A percentile compares a stretch with the other conserved stretches of the same genome.
phyloP scores from a whole-genome alignment of 352 stramenopile species.

The Globisporangium paddicum region DNA sequence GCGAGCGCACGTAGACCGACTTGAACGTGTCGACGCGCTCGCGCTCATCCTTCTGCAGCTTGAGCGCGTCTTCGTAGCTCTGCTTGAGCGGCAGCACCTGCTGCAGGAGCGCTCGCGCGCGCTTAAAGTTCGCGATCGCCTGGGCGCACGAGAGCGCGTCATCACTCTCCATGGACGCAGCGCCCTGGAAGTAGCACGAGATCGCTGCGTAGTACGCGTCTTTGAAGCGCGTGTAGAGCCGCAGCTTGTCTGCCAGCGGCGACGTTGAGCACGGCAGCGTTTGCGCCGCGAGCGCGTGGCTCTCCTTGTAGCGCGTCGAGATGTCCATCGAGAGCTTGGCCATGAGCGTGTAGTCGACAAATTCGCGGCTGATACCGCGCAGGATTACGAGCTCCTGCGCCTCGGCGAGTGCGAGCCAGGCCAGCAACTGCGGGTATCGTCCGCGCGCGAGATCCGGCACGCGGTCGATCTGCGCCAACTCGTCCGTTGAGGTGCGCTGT shows the following conservation, averaged over 20 bases:
- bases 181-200: constrained; percentile 60
- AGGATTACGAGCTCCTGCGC: constrained; percentile 66
- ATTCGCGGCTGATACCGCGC: constrained; percentile 48
- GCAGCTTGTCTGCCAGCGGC: constrained; percentile 29
- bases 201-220: constrained; percentile 50
- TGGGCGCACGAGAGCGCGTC: constrained; percentile 42
- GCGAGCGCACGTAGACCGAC: constrained; percentile 42
- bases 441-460: constrained; percentile 52
- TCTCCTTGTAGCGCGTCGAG: constrained; percentile 42
- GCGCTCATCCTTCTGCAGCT: constrained; percentile 27
- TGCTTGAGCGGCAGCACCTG: constrained; percentile 27
- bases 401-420: constrained; percentile 56
- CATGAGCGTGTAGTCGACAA: constrained; percentile 65
- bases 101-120: constrained; percentile 32
- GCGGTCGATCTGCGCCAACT: constrained; percentile 37
- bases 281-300: constrained; percentile 21
- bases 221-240: constrained; percentile 54
- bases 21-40: constrained; percentile 30
- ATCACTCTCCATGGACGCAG: constrained; percentile 46
- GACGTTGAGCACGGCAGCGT: constrained; percentile 37
- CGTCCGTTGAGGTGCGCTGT: constrained; percentile 2
- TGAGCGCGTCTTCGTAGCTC: constrained; percentile 34
- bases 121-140: constrained; percentile 59
- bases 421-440: constrained; percentile 39
- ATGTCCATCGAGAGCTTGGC: constrained; percentile 59